Conservation (phyloP, 192 early-diverging fungal species). For the Coemansia biformis region DNA sequence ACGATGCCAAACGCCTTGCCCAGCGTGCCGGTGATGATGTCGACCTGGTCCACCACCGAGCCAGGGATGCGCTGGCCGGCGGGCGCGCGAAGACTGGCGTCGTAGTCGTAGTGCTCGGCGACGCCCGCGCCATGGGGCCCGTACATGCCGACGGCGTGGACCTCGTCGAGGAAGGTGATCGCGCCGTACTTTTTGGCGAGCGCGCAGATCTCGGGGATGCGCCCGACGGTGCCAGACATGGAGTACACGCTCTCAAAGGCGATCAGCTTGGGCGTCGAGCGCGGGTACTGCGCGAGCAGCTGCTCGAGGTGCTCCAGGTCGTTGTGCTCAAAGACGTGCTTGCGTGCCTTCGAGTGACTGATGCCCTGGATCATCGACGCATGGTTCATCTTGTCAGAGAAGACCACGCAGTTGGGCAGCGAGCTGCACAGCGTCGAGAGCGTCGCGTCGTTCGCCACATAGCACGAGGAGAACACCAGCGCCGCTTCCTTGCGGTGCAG, state of each 20-base stretch:
- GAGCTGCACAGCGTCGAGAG: constrained; percentile 81
- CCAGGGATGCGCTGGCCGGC: constrained; percentile 43
- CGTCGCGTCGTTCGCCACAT: constrained; percentile 97
- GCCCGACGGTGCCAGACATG: constrained; percentile 93
- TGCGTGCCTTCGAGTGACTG: constrained; percentile 78
- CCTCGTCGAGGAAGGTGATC: constrained; percentile 95
- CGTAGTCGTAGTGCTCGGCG: constrained; percentile 87
- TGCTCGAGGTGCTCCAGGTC: constrained; percentile 84
- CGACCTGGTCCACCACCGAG: constrained; percentile 76
- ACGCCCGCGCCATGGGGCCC: constrained; percentile 89
- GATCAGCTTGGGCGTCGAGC: constrained; percentile 86
- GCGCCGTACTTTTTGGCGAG: constrained; percentile 93
- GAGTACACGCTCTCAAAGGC: constrained; percentile 97
- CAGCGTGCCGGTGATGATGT: constrained; percentile 94
- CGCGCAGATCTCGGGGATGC: constrained; percentile 81
- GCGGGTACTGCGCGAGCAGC: constrained; percentile 72
- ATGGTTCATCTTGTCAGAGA: constrained; percentile 92
- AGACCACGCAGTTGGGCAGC: constrained; percentile 88
- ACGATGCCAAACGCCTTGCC: constrained; percentile 97
- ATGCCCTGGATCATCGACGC: constrained; percentile 99
- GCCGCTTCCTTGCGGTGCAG: constrained; percentile 89
- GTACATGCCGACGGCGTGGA: constrained; percentile 99
- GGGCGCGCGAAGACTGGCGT: constrained; percentile 54
- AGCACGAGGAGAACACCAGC: constrained; percentile 95
- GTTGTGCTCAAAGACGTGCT: constrained; percentile 92